Conservation (phyloP, 352 stramenopile species). For the Pythium insidiosum region DNA sequence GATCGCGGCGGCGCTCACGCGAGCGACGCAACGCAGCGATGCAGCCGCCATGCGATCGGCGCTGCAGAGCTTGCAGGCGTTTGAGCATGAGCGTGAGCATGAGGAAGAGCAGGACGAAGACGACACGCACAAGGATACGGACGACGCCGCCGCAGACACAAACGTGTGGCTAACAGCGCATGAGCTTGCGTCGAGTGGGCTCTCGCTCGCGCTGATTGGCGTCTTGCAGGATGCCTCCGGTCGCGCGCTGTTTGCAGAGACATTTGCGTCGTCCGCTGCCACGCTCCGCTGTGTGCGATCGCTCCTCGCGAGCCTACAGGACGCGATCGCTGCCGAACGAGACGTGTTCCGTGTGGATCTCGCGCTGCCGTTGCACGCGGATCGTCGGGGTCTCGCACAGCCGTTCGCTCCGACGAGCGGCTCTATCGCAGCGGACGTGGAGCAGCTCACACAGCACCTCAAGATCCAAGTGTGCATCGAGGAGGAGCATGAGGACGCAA, state of each 20-base stretch:
- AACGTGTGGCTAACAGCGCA: conserved; percentile 46
- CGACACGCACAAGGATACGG: too few species aligned
- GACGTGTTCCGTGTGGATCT: conserved; percentile 36
- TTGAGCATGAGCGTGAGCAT: too few species aligned
- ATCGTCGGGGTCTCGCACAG: too few species aligned
- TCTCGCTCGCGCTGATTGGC: conserved; percentile 33
- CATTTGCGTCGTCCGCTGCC: conserved; percentile 13
- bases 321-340: conserved; percentile 57
- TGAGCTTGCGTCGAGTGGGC: conserved; percentile 48
- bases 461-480: conserved; percentile 66
- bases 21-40: too few species aligned
- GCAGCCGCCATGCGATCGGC: too few species aligned
- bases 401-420: conserved; percentile 5
- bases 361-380: too few species aligned
- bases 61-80: too few species aligned
- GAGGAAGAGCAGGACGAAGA: too few species aligned
- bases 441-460: conserved; percentile 61
- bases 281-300: conserved; percentile 10
- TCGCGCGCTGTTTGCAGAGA: conserved; percentile 24
- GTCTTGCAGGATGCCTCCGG: conserved; percentile 20
- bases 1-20: too few species aligned
- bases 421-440: conserved; percentile 34
- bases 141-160: too few species aligned
- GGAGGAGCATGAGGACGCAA: conserved; percentile 18
- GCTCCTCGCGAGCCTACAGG: conserved; percentile 38